Base-by-base conservation (phyloP, 345 rosid genomes). In the Salix dunnii region DNA sequence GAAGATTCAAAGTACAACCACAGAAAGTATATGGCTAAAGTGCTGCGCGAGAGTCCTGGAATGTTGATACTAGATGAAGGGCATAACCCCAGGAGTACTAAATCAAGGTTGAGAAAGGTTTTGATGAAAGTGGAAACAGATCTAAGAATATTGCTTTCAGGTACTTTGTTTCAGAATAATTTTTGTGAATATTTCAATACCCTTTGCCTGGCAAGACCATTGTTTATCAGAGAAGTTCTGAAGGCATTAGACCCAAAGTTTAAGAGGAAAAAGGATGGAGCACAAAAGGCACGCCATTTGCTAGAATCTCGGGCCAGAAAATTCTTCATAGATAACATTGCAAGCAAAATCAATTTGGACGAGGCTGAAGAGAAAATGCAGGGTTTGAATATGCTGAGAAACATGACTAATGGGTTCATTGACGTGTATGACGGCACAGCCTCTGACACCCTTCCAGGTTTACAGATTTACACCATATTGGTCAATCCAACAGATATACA, bases 131-230 rank as follows among this genome's bases (percentile, higher is more conserved):
- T 90, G 42, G 85, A 90, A 67, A 89, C 97, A 0, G 97, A 91
- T 69, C 73, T 86, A 61, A 87, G 98, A 82, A 83, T 94, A 61
- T 60, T 94, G 87, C 98, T 94, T 49, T 94, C 97, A 0, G 98
- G 97, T 40, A 92, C 98, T 9, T 77, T 94, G 78, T 94, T 94
- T 84, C 98, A 94, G 88, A 94, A 94, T 85, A 94, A 94, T 82
- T 94, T 94, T 85, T 89, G 94, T 65, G 98, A 94, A 78, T 94
- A 94, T 83, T 94, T 92, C 81, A 94, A 94, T 81, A 94, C 98
- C 35, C 87, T 94, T 51, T 91, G 92, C 80, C 82, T 94, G 74
- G 97, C 98, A 20, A 90, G 98, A 74, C 98, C 98, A 0, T 88
- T 88, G 83, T 92, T 94, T 69, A 78, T 90, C 8, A 73, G 81